Percentiles rank a stretch among this genome's conserved stretches.
phyloP scores from a whole-genome alignment of 2,329 filamentous ascomycete species.

The Aspergillus novoparasiticus region DNA sequence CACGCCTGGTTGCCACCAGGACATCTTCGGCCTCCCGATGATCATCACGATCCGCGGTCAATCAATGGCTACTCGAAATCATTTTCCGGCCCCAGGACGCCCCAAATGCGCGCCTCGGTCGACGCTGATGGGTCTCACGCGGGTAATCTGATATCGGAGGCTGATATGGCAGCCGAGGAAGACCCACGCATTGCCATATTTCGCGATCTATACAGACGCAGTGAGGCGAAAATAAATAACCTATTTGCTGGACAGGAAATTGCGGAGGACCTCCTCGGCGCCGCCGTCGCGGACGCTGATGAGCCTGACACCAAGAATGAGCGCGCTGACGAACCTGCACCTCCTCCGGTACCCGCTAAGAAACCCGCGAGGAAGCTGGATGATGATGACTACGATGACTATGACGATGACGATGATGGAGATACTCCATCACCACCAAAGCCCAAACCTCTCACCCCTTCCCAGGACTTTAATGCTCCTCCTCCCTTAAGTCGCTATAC shows the following conservation, averaged over 20 bases:
- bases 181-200: slow-evolving; percentile 71
- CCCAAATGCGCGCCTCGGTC: slow-evolving; percentile 46
- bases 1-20: slow-evolving; percentile 68
- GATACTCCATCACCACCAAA: slow-evolving; percentile 53
- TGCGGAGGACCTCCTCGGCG: slow-evolving; percentile 33
- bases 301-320: slow-evolving; percentile 29
- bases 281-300: slow-evolving; percentile 54
- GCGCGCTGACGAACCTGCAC: slow-evolving; percentile 54
- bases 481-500: slow-evolving; percentile 72
- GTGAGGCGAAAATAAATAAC: slow-evolving; percentile 73
- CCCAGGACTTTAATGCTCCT: slow-evolving; percentile 60
- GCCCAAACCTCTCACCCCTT: slow-evolving; percentile 53
- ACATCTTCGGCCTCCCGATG: slow-evolving; percentile 63
- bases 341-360: slow-evolving; percentile 47
- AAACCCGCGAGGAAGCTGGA: slow-evolving; percentile 75
- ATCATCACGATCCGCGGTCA: slow-evolving; percentile 50
- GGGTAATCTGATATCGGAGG: slow-evolving; percentile 52
- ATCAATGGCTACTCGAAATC: slow-evolving; percentile 48
- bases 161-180: slow-evolving; percentile 67
- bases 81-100: slow-evolving; percentile 48
- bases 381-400: slow-evolving; percentile 73
- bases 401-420: slow-evolving; percentile 61
- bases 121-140: slow-evolving; percentile 50
- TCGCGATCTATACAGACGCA: slow-evolving; percentile 73
- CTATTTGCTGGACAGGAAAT: slow-evolving; percentile 63